A percentile compares a stretch with the other conserved stretches of the same genome.
Conservation (phyloP, 768 basidiomycete species). For the Cystofilobasidium bisporidii region DNA sequence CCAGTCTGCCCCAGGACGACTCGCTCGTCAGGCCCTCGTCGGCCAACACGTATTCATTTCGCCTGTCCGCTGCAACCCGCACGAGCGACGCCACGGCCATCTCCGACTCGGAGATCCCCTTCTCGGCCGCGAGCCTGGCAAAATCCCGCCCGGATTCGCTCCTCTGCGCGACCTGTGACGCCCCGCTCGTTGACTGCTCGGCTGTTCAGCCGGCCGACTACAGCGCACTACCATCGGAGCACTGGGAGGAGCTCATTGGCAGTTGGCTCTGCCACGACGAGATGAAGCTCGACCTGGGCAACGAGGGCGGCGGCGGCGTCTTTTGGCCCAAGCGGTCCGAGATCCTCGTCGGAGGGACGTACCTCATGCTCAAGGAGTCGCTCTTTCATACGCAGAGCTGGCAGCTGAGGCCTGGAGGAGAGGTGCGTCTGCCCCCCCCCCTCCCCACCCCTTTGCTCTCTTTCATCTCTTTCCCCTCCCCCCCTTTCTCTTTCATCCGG, state of each 20-base stretch:
- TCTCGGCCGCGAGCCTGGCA: slow-evolving; percentile 43
- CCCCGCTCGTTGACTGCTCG: slow-evolving; percentile 48
- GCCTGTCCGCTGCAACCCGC: slow-evolving; percentile 35
- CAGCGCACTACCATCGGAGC: slow-evolving; percentile 83
- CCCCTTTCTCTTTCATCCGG: slow-evolving; percentile 10
- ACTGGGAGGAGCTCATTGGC: slow-evolving; percentile 95
- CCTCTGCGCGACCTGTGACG: slow-evolving; percentile 67
- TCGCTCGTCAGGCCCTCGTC: slow-evolving; percentile 47
- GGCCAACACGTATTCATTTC: slow-evolving; percentile 63
- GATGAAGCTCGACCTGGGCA: slow-evolving; percentile 67
- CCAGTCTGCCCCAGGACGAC: neutral
- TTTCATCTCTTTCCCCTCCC: slow-evolving; percentile 23
- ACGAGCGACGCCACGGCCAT: slow-evolving; percentile 21
- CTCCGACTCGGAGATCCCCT: slow-evolving; percentile 56
- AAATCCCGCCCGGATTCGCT: slow-evolving; percentile 63
- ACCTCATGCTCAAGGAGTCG: slow-evolving; percentile 64
- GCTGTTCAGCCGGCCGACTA: slow-evolving; percentile 41
- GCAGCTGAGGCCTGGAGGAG: slow-evolving; percentile 47
- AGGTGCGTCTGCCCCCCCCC: slow-evolving; percentile 39
- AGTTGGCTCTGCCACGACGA: slow-evolving; percentile 98
- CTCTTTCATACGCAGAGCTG: slow-evolving; percentile 46
- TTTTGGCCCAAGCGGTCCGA: slow-evolving; percentile 69
- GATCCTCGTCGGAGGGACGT: slow-evolving; percentile 81
- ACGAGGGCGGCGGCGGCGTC: slow-evolving; percentile 43
- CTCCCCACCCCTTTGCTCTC: slow-evolving; percentile 24